These are phyloP conservation scores for Aspergillus sp. DNA, from an alignment of 2,329 filamentous ascomycete species.

Conservation along the genomic window DNA sequence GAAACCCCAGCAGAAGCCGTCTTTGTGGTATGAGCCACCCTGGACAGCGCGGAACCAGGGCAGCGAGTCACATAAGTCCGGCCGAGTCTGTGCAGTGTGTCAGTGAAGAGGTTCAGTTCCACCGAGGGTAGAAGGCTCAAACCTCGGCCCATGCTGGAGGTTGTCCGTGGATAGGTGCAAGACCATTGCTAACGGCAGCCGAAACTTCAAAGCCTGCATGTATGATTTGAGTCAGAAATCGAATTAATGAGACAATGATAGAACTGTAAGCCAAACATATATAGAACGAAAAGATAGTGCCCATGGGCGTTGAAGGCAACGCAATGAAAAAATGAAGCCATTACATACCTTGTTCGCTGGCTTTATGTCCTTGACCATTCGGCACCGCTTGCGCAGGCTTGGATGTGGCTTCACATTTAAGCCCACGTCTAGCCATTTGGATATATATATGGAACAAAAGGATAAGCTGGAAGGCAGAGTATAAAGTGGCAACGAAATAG, in stretches of 20 bases:
- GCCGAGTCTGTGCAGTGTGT: conserved; percentile 31
- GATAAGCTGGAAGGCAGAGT: neutral
- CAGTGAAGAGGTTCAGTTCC: conserved; percentile 1
- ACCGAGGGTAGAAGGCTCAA: conserved; percentile 1
- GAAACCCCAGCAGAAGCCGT: conserved; percentile 46
- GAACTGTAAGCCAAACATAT: too few species aligned
- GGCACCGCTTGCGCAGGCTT: too few species aligned
- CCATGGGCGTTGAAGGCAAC: too few species aligned
- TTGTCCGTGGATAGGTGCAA: conserved; percentile 11
- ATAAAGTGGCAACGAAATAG: neutral
- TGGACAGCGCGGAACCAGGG: conserved; percentile 55
- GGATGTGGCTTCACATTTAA: neutral
- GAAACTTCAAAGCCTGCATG: neutral
- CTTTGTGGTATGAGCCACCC: conserved; percentile 46
- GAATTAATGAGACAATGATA: neutral
- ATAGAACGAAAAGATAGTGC: too few species aligned
- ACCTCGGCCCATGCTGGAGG: conserved; percentile 49
- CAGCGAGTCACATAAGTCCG: conserved; percentile 55
- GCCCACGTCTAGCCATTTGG: neutral
- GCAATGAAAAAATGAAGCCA: too few species aligned
- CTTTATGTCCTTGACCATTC: too few species aligned
- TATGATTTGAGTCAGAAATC: neutral
- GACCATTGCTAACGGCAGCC: neutral
- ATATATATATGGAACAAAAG: neutral
- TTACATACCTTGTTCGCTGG: too few species aligned